Base-by-base conservation (phyloP, 108 stramenopile species). In the Skeletonema menzelii region DNA sequence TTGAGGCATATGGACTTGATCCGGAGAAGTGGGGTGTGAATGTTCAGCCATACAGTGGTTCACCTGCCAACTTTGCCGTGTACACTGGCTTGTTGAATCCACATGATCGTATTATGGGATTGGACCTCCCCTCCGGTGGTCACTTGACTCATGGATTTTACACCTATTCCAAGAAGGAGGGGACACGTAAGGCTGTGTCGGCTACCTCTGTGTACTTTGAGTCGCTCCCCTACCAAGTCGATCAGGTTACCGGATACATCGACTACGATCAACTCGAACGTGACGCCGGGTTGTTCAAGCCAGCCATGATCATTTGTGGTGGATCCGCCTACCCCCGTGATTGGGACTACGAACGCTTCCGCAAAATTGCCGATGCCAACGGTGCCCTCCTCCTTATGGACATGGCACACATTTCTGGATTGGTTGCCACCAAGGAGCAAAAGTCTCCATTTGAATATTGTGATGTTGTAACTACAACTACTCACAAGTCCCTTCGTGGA, bases 131-230 rank as follows among this genome's bases (percentile, higher is more conserved):
- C 62, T 92, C 90, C 57, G 99, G 99, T 44, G 99, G 99, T 46
- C 98, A 99, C 85, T 85, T 99, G 73, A 98, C 98, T 26, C 98
- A 99, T 76, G 97, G 96, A 60, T 99, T 98, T 73, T 99, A 99
- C 97, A 99, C 99, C 27, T 97, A 95, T 86, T 90, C 88, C 61
- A 98, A 98, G 85, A 97, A 97, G 91, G 98, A 98, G 74, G 90
- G 91, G 55, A 95, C 93, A 38, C 85, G 92, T 19, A 96, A 95
- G 96, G 97, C 98, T 24, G 98, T 99, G 63, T 97, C 95, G 15
- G 99, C 99, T 57, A 99, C 99, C n/a, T 97, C 96, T 19, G 95
- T 99, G 34, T 99, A 96, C 96, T 99, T 99, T 75, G 99, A 99
- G 79, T 95, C 93, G 31, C 90, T 99, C 49, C 99, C 99, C 47